phyloP scores from a whole-genome alignment of 257 asterid genomes.

The Penstemon eatonii region DNA sequence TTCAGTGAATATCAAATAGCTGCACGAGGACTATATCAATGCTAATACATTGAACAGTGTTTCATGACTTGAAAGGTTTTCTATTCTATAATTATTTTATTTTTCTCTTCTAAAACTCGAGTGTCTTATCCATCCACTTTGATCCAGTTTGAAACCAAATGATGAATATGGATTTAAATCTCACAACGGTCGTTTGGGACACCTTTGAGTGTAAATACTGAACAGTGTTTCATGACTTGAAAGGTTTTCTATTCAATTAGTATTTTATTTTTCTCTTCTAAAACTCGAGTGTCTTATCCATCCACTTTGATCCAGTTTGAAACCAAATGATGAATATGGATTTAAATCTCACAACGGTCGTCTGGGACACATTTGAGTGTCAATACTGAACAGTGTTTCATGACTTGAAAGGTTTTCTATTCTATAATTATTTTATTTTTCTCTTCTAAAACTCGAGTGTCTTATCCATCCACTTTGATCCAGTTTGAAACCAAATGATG shows the following conservation, averaged over 20 bases:
- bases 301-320: neutral
- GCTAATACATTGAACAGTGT: conserved; percentile 14
- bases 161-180: conserved; percentile 42
- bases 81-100: neutral
- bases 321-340: conserved; percentile 48
- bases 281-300: neutral
- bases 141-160: conserved; percentile 22
- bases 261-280: neutral
- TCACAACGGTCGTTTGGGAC: conserved; percentile 56
- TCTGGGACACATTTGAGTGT: conserved; percentile 40
- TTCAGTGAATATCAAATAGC: no score
- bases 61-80: neutral
- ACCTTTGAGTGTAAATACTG: conserved; percentile 29
- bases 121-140: neutral
- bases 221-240: neutral
- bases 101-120: neutral
- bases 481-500: conserved; percentile 36
- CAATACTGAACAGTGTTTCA: no score
- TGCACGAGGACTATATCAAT: no score
- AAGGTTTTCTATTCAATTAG: neutral
- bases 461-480: neutral
- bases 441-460: neutral
- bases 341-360: conserved; percentile 44
- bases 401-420: neutral
- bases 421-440: neutral